phyloP scores from a whole-genome alignment of 441 rosid genomes.

The Mallotus japonicus region DNA sequence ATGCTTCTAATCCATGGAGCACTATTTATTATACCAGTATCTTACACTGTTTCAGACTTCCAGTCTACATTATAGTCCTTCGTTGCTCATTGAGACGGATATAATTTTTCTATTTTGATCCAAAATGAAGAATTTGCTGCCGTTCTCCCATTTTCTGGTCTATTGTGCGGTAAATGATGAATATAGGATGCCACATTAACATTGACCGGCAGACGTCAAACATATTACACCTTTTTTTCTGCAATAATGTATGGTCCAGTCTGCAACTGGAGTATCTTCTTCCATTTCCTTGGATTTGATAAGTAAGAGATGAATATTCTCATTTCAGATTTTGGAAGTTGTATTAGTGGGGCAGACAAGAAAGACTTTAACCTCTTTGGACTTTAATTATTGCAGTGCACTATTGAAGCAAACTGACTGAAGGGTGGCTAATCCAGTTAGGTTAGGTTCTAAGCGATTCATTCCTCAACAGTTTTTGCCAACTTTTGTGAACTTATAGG shows the following conservation, averaged over 20 bases:
- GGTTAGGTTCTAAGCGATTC: not conserved
- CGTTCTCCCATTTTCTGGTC: not conserved
- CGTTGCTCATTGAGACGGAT: no score
- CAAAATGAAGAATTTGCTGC: not conserved
- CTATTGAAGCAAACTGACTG: not conserved
- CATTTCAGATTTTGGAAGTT: not conserved
- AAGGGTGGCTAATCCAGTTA: not conserved
- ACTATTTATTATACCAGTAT: not conserved
- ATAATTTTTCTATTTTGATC: not conserved
- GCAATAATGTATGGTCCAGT: not conserved
- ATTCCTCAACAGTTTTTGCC: not conserved
- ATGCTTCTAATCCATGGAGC: not conserved
- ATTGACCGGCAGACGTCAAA: no score
- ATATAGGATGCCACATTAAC: not conserved
- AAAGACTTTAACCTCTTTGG: not conserved
- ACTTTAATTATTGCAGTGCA: not conserved
- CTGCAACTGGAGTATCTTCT: not conserved
- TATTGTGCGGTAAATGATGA: not conserved
- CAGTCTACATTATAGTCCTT: no score
- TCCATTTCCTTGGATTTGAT: not conserved
- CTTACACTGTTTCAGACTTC: no score
- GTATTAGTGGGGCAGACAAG: not conserved
- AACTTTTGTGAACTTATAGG: not conserved
- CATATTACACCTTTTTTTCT: not conserved
- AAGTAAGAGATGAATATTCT: not conserved